Percentiles rank a stretch among this genome's conserved stretches.
phyloP scores from a whole-genome alignment of 176 grass and related monocot genomes.

The Microstegium vimineum region DNA sequence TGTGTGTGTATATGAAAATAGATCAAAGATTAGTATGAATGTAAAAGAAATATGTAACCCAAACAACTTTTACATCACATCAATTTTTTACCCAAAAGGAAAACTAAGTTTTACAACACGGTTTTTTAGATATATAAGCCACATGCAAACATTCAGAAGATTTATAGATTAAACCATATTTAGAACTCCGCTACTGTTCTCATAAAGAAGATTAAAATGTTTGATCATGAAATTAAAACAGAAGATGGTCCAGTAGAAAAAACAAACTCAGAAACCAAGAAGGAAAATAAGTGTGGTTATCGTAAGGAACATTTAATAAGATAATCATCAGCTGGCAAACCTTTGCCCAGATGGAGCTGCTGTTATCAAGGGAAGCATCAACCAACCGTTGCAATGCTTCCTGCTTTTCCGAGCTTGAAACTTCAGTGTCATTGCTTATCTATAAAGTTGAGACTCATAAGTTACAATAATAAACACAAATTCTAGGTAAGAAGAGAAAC shows the following conservation, averaged over 20 bases:
- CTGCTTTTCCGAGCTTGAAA: slow-evolving; percentile 60
- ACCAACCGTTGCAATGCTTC: slow-evolving; percentile 82
- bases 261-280: not conserved
- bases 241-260: not conserved
- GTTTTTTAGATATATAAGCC: slow-evolving; percentile 4
- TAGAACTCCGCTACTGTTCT: not conserved
- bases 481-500: slow-evolving; percentile 17
- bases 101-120: not conserved
- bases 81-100: not conserved
- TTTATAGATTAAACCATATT: not conserved
- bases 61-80: not conserved
- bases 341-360: slow-evolving; percentile 89
- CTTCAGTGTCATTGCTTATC: slow-evolving; percentile 78
- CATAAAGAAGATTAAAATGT: not conserved
- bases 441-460: slow-evolving; percentile 22
- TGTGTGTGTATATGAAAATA: not conserved
- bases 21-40: not conserved
- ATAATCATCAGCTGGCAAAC: slow-evolving; percentile 47
- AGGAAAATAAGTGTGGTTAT: slow-evolving; percentile 7
- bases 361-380: slow-evolving; percentile 67
- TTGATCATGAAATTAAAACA: not conserved
- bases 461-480: slow-evolving; percentile 1
- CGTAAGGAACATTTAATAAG: not conserved
- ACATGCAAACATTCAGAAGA: not conserved
- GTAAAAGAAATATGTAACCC: not conserved